Evolutionary conservation across 108 stramenopile species (phyloP), one percentile per base, ranked within the genome.

Genomic region (Fragilariopsis cylindrus): DNA sequence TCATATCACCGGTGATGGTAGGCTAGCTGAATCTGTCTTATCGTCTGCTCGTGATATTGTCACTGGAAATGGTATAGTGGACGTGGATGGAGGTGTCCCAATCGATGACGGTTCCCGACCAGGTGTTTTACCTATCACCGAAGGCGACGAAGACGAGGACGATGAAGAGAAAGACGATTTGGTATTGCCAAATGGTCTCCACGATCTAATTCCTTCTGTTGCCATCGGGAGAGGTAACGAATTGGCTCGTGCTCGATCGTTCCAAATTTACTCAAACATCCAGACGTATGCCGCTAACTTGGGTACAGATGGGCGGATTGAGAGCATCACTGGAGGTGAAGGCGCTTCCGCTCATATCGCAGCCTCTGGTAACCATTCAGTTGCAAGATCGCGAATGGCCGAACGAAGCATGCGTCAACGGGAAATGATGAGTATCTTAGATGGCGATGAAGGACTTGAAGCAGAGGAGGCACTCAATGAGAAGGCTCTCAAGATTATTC

Each of bases 401-500:
- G 91, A 85, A 53, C 82, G 83, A 57, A 91, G 90, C 73, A 70
- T 92, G 40, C 82, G 85, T 41, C 90, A 92, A 76, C 75, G 88
- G 63, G 89, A 88, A 71, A 39, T 90, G 2, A 39, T 89, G 47
- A 88, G 84, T 53, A 52, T 89, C n/a, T 41, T 90, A 30, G 87
- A 82, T 65, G 85, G 77, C 42, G 82, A 85, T 15, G 82, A 84
- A 48, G 88, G 77, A 63, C 65, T 65, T 41, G 80, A 78, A 12
- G 81, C 86, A 53, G 92, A 96, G 48, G 95, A 92, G 65, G 85
- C 87, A 7, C 77, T 99, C 47, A 99, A 99, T 80, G 96, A 98
- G 73, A 91, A 93, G 78, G 99, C 99, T 9, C 75, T 99, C 11
- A 91, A 95, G 65, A 98, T 99, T 46, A 91, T 99, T 72, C 86